Evolutionary conservation across 306 rosid species (phyloP).

Genomic region (Dryas octopetala): DNA sequence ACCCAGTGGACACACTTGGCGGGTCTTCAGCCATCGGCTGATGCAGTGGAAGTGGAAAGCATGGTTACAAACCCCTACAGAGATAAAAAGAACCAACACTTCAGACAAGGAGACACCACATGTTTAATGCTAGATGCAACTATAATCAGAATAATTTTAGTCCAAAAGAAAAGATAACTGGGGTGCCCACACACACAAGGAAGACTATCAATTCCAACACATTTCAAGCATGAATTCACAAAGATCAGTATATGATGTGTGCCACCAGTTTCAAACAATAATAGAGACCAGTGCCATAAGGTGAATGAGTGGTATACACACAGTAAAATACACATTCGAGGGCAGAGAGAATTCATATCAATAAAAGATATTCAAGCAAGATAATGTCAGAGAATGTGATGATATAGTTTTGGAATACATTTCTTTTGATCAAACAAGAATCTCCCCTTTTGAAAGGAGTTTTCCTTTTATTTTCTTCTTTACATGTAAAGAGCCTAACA

Average conservation of each 20-base stretch:
- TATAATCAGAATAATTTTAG: not conserved
- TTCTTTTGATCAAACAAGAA: not conserved
- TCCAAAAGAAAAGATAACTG: not conserved
- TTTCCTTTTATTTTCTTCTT: not conserved
- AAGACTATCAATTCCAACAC: not conserved
- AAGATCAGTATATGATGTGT: not conserved
- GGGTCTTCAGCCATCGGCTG: slow-evolving; percentile 94
- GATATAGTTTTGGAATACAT: not conserved
- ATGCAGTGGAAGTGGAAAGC: slow-evolving; percentile 99
- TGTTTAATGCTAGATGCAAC: not conserved
- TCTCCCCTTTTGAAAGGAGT: too few relatives aligned
- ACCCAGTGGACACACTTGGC: slow-evolving; percentile 97
- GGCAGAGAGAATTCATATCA: not conserved
- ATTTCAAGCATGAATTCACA: not conserved
- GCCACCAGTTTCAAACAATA: not conserved
- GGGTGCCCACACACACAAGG: not conserved
- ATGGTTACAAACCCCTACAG: slow-evolving; percentile 69
- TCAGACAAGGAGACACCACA: not conserved
- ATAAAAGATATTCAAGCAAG: not conserved
- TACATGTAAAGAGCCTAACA: not conserved
- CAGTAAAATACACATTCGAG: not conserved
- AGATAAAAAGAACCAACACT: not conserved
- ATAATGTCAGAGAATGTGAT: not conserved
- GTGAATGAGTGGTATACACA: not conserved
- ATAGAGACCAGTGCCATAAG: too few relatives aligned